Conservation (phyloP, 257 asterid species). For the Handroanthus guayacan region DNA sequence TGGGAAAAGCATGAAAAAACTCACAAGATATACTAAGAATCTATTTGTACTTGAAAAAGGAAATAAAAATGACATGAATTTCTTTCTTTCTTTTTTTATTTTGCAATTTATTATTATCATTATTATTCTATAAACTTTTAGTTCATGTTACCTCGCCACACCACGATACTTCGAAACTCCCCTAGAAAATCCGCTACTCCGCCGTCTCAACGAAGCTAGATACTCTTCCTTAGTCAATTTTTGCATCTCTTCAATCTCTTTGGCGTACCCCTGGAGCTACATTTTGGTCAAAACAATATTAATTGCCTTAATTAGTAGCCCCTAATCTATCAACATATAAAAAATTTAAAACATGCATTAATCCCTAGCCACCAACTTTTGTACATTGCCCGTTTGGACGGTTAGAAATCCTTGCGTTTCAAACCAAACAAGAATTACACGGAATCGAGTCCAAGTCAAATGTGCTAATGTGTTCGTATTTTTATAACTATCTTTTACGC, state of each 20-base stretch:
- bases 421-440: conserved; percentile 15
- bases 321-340: neutral
- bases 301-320: conserved; percentile 15
- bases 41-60: conserved; percentile 28
- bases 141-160: conserved; percentile 67
- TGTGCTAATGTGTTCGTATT: no score
- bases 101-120: neutral
- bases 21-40: conserved; percentile 25
- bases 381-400: neutral
- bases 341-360: neutral
- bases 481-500: no score
- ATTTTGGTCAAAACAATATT: conserved; percentile 25
- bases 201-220: conserved; percentile 69
- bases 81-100: neutral
- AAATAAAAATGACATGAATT: conserved; percentile 29
- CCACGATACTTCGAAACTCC: conserved; percentile 88
- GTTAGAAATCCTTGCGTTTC: neutral
- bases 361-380: neutral
- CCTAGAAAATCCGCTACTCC: conserved; percentile 81
- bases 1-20: conserved; percentile 29
- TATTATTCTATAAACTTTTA: neutral
- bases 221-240: conserved; percentile 67
- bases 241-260: conserved; percentile 69
- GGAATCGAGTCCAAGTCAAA: neutral
- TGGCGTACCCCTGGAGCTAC: conserved; percentile 60